phyloP scores from a whole-genome alignment of 1,139 yeast species.

The Ashbya aceris region DNA sequence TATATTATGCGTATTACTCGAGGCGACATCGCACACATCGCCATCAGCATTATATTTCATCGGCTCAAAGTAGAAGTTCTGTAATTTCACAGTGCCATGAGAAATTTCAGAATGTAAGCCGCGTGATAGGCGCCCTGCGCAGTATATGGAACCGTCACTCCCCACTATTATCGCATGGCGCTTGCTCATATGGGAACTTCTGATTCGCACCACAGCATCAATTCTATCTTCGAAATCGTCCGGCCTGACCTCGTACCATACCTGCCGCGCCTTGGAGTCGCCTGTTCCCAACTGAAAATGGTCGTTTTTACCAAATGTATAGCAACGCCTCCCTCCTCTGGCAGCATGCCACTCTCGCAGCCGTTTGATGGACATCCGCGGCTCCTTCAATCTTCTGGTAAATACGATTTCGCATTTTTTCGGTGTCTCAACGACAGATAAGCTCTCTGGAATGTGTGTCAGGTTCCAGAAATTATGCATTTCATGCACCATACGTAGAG shows the following conservation, averaged over 20 bases:
- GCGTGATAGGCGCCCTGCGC: slow-evolving; percentile 42
- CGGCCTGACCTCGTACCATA: slow-evolving; percentile 15
- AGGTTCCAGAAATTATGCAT: slow-evolving; percentile 7
- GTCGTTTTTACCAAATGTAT: slow-evolving; percentile 57
- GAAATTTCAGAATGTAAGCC: neutral
- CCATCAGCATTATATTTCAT: neutral
- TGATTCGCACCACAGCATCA: slow-evolving; percentile 24
- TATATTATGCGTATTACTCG: slow-evolving; percentile 41
- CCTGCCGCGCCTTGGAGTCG: slow-evolving; percentile 48
- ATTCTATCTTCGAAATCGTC: slow-evolving; percentile 27
- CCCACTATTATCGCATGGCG: slow-evolving; percentile 59
- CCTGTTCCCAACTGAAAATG: slow-evolving; percentile 63
- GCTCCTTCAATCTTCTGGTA: neutral
- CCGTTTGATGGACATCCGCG: slow-evolving; percentile 1
- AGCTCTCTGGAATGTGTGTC: slow-evolving; percentile 1
- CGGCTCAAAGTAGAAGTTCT: neutral
- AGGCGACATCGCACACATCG: neutral
- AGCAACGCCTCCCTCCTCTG: slow-evolving; percentile 53
- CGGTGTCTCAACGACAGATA: neutral
- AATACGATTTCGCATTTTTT: neutral
- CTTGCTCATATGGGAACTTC: slow-evolving; percentile 46
- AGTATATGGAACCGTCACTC: slow-evolving; percentile 40
- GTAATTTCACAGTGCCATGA: neutral
- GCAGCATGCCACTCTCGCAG: slow-evolving; percentile 18
- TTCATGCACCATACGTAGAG: slow-evolving; percentile 41